phyloP scores from a whole-genome alignment of 208 protist species.

The Acanthamoeba royreba region DNA sequence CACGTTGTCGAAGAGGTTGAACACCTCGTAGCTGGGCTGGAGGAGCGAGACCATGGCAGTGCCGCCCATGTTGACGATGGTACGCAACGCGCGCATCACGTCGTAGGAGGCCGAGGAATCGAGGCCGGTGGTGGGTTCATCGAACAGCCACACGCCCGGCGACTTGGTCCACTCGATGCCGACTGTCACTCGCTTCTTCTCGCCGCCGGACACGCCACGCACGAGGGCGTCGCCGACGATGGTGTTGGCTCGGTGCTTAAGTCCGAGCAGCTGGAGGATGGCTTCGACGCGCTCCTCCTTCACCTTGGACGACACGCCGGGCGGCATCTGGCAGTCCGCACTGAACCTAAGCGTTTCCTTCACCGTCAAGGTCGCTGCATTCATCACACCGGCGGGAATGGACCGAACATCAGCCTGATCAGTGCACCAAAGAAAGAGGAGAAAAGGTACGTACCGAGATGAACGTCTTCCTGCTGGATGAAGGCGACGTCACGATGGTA shows the following conservation, averaged over 20 bases:
- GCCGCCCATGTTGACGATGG: background rate
- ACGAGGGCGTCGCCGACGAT: conserved; percentile 35
- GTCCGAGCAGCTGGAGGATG: background rate
- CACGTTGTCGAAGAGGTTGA: conserved; percentile 49
- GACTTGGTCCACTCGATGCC: conserved; percentile 43
- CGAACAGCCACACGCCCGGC: conserved; percentile 12
- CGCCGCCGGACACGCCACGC: conserved; percentile 40
- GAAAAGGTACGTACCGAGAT: background rate
- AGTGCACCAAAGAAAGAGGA: background rate
- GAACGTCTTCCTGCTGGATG: conserved; percentile 20
- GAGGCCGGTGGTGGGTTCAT: conserved; percentile 42
- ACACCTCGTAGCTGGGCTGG: conserved; percentile 41
- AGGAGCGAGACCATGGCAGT: conserved; percentile 13
- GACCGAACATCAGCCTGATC: no score
- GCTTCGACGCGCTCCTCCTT: background rate
- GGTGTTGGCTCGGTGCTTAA: conserved; percentile 31
- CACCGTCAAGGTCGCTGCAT: conserved; percentile 57
- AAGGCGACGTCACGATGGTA: background rate
- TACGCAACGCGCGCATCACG: background rate
- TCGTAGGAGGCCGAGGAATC: conserved; percentile 36
- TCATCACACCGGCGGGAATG: no score
- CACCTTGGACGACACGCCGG: background rate
- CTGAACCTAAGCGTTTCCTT: conserved; percentile 61
- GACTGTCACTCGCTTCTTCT: conserved; percentile 46
- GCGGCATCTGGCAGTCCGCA: conserved; percentile 55